These are phyloP conservation scores for Planoprotostelium fungivorum DNA, from an alignment of 78 protist species.

Conservation along the genomic window DNA sequence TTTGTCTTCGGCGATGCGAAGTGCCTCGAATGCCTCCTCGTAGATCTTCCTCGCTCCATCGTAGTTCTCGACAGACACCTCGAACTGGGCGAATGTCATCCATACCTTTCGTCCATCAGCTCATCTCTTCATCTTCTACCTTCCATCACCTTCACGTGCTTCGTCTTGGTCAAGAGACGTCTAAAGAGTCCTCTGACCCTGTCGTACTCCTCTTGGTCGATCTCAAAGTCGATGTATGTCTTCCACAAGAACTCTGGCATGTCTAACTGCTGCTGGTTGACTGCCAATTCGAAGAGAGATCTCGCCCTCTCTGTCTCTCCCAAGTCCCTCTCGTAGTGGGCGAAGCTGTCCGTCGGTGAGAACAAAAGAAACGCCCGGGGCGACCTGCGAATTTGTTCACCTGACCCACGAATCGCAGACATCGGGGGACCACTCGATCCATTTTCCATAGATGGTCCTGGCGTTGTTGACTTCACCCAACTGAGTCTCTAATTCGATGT, in stretches of 20 bases:
- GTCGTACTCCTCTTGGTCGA: constrained; percentile 27
- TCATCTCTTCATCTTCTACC: too few species aligned
- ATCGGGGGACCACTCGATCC: constrained; percentile 70
- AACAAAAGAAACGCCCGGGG: neutral
- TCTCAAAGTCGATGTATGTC: constrained; percentile 76
- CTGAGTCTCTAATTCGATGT: constrained; percentile 75
- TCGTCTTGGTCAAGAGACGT: constrained; percentile 70
- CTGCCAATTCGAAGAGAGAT: constrained; percentile 83
- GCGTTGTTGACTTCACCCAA: constrained; percentile 86
- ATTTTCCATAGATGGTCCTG: constrained; percentile 81
- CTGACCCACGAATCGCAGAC: constrained; percentile 79
- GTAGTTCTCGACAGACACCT: constrained; percentile 2
- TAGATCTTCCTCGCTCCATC: constrained; percentile 29
- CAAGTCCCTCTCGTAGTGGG: constrained; percentile 82
- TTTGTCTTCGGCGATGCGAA: constrained; percentile 25
- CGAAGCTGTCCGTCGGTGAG: constrained; percentile 13
- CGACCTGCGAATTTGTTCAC: too few species aligned
- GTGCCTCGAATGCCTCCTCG: constrained; percentile 43
- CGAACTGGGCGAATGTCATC: constrained; percentile 71
- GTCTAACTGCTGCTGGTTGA: constrained; percentile 85
- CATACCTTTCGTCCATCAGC: too few species aligned
- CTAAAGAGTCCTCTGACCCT: constrained; percentile 69
- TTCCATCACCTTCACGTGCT: constrained; percentile 71
- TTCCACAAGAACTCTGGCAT: constrained; percentile 94
- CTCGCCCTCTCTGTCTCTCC: constrained; percentile 79